Percentiles rank a stretch among this genome's conserved stretches.
Conservation (phyloP, 2,329 filamentous ascomycete species). For the Venturiaceae sp. region DNA sequence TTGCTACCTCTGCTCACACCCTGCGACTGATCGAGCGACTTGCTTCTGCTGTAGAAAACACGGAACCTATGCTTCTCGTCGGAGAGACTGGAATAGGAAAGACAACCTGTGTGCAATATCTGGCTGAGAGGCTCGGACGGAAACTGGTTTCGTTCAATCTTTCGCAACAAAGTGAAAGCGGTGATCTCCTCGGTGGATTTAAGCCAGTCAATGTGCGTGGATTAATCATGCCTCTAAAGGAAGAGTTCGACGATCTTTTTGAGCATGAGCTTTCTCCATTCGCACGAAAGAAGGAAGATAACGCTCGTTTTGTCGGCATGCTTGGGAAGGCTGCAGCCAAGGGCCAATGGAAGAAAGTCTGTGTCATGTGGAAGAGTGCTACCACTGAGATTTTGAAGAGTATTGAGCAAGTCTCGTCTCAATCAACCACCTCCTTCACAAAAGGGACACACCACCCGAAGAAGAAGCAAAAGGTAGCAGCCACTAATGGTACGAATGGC, state of each 20-base stretch:
- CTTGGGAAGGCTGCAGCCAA: slow-evolving; percentile 71
- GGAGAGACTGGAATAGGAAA: slow-evolving; percentile 98
- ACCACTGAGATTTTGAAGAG: slow-evolving; percentile 21
- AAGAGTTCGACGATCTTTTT: slow-evolving; percentile 89
- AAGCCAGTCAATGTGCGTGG: slow-evolving; percentile 90
- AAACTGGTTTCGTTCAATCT: slow-evolving; percentile 89
- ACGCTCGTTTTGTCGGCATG: slow-evolving; percentile 60
- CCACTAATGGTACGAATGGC: neutral
- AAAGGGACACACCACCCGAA: slow-evolving; percentile 39
- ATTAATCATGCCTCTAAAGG: slow-evolving; percentile 79
- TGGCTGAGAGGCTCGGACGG: slow-evolving; percentile 74
- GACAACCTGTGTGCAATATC: slow-evolving; percentile 88
- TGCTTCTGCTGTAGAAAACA: slow-evolving; percentile 67
- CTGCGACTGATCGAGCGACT: slow-evolving; percentile 82
- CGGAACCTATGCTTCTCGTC: slow-evolving; percentile 89
- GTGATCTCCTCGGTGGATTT: slow-evolving; percentile 91
- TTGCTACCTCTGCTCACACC: slow-evolving; percentile 82
- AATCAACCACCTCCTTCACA: neutral
- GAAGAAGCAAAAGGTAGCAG: slow-evolving; percentile 35
- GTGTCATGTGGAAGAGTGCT: slow-evolving; percentile 80
- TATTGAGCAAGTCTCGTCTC: neutral
- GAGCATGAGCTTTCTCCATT: slow-evolving; percentile 65
- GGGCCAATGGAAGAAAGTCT: slow-evolving; percentile 78
- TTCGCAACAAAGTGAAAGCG: slow-evolving; percentile 94
- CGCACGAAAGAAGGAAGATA: slow-evolving; percentile 53